Percentiles rank a stretch among this genome's conserved stretches.
Evolutionary conservation across 2,329 filamentous ascomycete species (phyloP).

Genomic region (Neofusicoccum cordaticola): DNA sequence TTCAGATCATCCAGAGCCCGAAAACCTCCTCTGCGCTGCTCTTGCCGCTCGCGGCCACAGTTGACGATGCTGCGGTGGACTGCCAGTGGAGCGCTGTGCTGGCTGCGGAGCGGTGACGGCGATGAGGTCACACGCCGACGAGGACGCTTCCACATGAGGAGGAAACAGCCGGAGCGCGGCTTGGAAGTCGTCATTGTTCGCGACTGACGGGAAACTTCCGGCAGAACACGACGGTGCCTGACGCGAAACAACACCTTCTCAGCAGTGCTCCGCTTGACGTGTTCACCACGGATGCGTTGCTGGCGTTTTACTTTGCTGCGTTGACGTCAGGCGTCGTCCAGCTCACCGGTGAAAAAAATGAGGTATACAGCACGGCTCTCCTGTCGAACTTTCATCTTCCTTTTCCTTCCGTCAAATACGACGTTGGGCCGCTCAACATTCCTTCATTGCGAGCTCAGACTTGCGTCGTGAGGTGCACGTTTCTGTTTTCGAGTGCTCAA

Average conservation of each 20-base stretch:
- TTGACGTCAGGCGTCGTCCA: neutral
- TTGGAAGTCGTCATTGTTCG: conserved; percentile 6
- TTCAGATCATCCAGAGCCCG: conserved; percentile 9
- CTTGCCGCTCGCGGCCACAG: neutral
- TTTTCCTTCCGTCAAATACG: neutral
- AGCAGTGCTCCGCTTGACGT: neutral
- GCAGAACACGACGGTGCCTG: neutral
- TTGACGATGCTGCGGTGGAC: neutral
- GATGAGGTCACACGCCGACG: neutral
- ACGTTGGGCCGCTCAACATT: neutral
- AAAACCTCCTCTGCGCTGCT: conserved; percentile 9
- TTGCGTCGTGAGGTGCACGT: neutral
- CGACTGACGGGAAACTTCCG: neutral
- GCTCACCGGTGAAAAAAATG: neutral
- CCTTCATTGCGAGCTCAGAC: neutral
- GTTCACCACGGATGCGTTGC: neutral
- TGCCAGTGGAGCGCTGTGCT: conserved; percentile 10
- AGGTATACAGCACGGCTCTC: conserved; percentile 1
- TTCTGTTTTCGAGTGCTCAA: neutral
- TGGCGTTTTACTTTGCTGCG: neutral
- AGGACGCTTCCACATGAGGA: neutral
- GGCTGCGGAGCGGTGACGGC: conserved; percentile 7
- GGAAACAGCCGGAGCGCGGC: neutral
- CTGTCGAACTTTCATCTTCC: neutral
- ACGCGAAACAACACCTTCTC: neutral